These are phyloP conservation scores for Heterobasidion irregulare DNA, from an alignment of 1,284 basidiomycete species.

Conservation along the genomic window DNA sequence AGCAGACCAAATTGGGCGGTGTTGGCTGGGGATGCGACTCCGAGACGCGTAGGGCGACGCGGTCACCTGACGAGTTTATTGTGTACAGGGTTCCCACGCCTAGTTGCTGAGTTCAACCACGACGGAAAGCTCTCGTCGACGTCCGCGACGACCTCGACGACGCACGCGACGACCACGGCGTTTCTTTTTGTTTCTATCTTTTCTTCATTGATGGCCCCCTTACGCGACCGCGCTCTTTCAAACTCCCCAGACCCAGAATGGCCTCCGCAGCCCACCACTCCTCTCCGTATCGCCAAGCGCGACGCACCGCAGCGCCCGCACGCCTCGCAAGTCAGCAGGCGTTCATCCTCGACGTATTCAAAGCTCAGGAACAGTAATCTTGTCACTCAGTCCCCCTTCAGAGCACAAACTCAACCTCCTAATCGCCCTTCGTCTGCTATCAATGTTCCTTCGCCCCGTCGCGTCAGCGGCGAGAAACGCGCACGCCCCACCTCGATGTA, in stretches of 20 bases:
- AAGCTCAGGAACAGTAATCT: slow-evolving; percentile 77
- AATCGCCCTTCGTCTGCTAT: slow-evolving; percentile 27
- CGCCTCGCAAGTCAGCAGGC: slow-evolving; percentile 49
- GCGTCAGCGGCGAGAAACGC: slow-evolving; percentile 67
- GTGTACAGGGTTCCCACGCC: slow-evolving; percentile 9
- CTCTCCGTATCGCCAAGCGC: slow-evolving; percentile 66
- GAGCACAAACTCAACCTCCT: slow-evolving; percentile 41
- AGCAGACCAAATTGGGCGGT: no score
- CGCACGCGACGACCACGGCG: neutral
- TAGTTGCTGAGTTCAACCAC: slow-evolving; percentile 5
- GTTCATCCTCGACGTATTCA: slow-evolving; percentile 77
- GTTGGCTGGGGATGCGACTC: no score
- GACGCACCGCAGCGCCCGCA: slow-evolving; percentile 30
- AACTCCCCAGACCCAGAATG: slow-evolving; percentile 57
- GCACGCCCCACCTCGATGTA: slow-evolving; percentile 59
- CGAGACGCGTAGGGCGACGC: slow-evolving; percentile 1
- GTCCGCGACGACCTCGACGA: neutral
- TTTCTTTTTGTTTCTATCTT: neutral
- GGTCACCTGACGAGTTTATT: slow-evolving; percentile 10
- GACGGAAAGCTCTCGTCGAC: neutral
- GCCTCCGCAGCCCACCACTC: slow-evolving; percentile 24
- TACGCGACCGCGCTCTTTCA: slow-evolving; percentile 53
- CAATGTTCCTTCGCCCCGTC: slow-evolving; percentile 27
- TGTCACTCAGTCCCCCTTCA: slow-evolving; percentile 88
- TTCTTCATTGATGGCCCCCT: slow-evolving; percentile 20